Evolutionary conservation across 2,329 filamentous ascomycete species (phyloP).

Genomic region (Alternaria tenuissima): DNA sequence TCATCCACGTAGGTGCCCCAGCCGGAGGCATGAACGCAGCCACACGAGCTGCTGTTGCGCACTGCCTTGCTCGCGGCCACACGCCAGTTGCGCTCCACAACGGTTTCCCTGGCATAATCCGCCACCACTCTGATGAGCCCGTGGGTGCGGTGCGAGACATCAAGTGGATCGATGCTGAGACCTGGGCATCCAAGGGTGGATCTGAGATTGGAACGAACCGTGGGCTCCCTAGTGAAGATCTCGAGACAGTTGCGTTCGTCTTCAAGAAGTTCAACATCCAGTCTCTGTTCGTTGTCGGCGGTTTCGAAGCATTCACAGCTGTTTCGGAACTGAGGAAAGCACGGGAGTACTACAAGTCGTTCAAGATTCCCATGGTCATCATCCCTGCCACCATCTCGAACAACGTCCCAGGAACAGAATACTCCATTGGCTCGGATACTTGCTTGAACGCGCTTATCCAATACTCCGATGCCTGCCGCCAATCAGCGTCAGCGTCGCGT

Average conservation of each 20-base stretch:
- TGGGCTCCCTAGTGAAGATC: conserved; percentile 86
- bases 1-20: conserved; percentile 95
- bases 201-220: conserved; percentile 99
- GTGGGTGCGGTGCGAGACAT: conserved; percentile 84
- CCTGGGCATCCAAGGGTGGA: conserved; percentile 95
- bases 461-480: conserved; percentile 97
- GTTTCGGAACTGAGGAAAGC: conserved; percentile 86
- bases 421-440: conserved; percentile 94
- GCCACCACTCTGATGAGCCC: conserved; percentile 86
- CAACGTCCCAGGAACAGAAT: conserved; percentile 97
- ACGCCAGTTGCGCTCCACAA: conserved; percentile 94
- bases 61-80: conserved; percentile 91
- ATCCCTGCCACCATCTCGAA: conserved; percentile 98
- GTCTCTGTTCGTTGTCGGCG: conserved; percentile 88
- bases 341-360: conserved; percentile 77
- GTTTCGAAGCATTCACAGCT: conserved; percentile 96
- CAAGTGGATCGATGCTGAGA: conserved; percentile 91
- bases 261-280: conserved; percentile 90
- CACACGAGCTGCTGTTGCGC: conserved; percentile 89
- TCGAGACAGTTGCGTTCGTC: conserved; percentile 81
- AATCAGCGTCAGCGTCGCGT: conserved; percentile 92
- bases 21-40: conserved; percentile 99
- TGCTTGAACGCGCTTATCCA: conserved; percentile 93
- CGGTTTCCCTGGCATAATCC: conserved; percentile 90
- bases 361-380: conserved; percentile 90